Percentiles rank a stretch among this genome's conserved stretches.
Evolutionary conservation across 345 rosid species (phyloP).

Genomic region (Microcos paniculata): DNA sequence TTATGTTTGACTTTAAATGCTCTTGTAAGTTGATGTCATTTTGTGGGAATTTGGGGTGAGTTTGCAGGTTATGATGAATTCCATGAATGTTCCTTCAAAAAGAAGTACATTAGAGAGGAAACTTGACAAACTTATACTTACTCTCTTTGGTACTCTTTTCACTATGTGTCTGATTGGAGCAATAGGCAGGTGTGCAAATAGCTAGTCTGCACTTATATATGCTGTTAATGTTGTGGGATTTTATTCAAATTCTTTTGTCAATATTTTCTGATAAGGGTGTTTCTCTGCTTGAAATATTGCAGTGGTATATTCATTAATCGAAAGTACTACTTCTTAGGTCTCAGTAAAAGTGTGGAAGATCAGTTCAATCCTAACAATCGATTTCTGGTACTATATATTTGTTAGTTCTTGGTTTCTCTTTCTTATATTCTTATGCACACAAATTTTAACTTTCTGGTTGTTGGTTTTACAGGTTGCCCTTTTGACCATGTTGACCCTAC

Average conservation of each 20-base stretch:
- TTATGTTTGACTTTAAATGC: not conserved
- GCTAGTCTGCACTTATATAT: constrained; percentile 18
- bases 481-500: constrained; percentile 79
- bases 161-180: constrained; percentile 92
- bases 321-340: constrained; percentile 69
- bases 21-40: constrained; percentile 19
- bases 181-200: constrained; percentile 65
- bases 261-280: constrained; percentile 15
- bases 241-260: not conserved
- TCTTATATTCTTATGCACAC: not conserved
- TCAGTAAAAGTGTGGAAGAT: constrained; percentile 35
- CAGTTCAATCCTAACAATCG: constrained; percentile 79
- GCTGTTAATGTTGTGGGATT: constrained; percentile 12
- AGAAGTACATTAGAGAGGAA: constrained; percentile 98
- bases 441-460: constrained; percentile 12
- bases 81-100: constrained; percentile 99
- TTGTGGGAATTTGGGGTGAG: constrained; percentile 25
- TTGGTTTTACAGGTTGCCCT: constrained; percentile 64
- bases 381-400: constrained; percentile 56
- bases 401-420: constrained; percentile 9
- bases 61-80: constrained; percentile 97
- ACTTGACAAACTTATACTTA: constrained; percentile 95
- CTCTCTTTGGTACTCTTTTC: constrained; percentile 82
- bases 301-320: constrained; percentile 84
- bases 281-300: constrained; percentile 39